Conservation (phyloP, 176 grass and related monocot species). For the Carex littledalei region DNA sequence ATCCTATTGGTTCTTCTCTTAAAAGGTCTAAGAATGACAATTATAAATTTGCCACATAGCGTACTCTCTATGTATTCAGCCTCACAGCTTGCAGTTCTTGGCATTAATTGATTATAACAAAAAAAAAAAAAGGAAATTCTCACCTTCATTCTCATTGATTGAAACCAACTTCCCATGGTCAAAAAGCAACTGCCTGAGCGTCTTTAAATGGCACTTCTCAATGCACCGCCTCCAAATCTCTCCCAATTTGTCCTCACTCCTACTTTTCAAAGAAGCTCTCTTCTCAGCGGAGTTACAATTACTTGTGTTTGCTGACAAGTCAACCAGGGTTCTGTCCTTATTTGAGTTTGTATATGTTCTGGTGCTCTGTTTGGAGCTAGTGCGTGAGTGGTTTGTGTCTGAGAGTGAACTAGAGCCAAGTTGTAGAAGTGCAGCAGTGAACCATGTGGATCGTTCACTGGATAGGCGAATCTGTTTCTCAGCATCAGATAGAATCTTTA, state of each 20-base stretch:
- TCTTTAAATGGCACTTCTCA: conserved; percentile 66
- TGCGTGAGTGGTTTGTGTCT: conserved; percentile 57
- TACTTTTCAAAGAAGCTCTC: conserved; percentile 22
- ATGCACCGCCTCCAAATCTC: conserved; percentile 72
- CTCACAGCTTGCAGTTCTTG: neutral
- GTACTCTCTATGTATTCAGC: neutral
- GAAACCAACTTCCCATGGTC: conserved; percentile 55
- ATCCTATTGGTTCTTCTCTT: neutral
- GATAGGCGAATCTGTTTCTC: conserved; percentile 95
- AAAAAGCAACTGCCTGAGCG: conserved; percentile 61
- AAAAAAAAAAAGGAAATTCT: conserved; percentile 5
- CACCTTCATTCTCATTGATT: conserved; percentile 58
- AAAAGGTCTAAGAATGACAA: neutral
- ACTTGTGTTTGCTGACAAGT: conserved; percentile 44
- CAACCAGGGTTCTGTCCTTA: conserved; percentile 35
- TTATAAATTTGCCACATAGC: neutral
- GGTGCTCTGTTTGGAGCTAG: conserved; percentile 53
- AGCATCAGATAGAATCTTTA: conserved; percentile 95
- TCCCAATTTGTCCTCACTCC: conserved; percentile 40
- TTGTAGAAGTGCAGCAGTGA: conserved; percentile 88
- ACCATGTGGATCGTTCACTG: conserved; percentile 93
- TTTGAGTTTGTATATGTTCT: conserved; percentile 41
- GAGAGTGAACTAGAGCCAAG: conserved; percentile 71
- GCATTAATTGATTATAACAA: neutral
- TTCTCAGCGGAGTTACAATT: conserved; percentile 26